A percentile compares a stretch with the other conserved stretches of the same genome.
These are phyloP conservation scores for Rhizopus arrhizus DNA, from an alignment of 371 early-diverging fungal species.

Conservation along the genomic window DNA sequence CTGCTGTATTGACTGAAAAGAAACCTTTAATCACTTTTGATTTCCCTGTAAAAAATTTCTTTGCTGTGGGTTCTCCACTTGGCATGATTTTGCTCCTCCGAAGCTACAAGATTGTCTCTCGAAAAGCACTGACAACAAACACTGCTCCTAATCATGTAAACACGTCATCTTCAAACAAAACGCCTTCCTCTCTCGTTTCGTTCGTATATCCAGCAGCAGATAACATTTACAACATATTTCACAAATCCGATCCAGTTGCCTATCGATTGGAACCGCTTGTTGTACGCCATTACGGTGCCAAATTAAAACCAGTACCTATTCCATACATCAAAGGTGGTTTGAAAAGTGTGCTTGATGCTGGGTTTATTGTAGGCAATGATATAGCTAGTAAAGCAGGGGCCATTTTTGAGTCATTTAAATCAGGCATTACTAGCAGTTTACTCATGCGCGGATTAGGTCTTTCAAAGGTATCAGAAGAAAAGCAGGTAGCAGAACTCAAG, in stretches of 20 bases:
- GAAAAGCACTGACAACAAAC: conserved; percentile 30
- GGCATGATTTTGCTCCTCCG: conserved; percentile 78
- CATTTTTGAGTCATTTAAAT: conserved; percentile 64
- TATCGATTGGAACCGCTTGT: conserved; percentile 78
- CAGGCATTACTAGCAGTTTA: conserved; percentile 59
- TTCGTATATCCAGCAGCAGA: conserved; percentile 67
- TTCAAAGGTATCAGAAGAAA: conserved; percentile 16
- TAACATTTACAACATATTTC: conserved; percentile 81
- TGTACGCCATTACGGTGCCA: conserved; percentile 47
- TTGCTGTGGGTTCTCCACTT: conserved; percentile 78
- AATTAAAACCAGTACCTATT: conserved; percentile 69
- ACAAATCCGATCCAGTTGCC: conserved; percentile 67
- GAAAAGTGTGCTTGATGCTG: conserved; percentile 64
- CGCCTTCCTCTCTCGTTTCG: conserved; percentile 31
- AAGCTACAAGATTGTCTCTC: conserved; percentile 62
- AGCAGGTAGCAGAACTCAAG: conserved; percentile 4
- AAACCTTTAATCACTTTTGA: conserved; percentile 13
- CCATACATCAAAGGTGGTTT: conserved; percentile 86
- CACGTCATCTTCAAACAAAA: background rate
- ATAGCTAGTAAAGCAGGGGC: conserved; percentile 72
- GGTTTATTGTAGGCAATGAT: conserved; percentile 65
- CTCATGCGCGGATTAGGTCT: conserved; percentile 61
- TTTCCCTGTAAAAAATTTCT: conserved; percentile 61
- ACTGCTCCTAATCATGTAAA: background rate
- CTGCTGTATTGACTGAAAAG: conserved; percentile 17